Evolutionary conservation across 345 rosid genomes (phyloP).

Genomic region (Passiflora organensis): DNA sequence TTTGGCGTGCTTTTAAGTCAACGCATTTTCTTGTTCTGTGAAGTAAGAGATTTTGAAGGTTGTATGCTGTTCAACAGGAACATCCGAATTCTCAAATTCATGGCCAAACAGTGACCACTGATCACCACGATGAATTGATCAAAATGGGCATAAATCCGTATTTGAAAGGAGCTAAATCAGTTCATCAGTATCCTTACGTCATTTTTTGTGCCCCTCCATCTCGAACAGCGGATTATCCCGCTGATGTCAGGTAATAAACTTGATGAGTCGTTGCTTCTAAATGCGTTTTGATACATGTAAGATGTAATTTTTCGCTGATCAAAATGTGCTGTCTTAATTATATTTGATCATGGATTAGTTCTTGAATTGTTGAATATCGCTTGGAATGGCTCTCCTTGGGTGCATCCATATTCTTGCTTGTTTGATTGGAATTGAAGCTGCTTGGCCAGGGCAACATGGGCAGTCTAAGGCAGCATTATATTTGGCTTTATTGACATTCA

Average conservation of each 20-base stretch:
- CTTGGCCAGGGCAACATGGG: too few relatives aligned
- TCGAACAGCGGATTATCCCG: slow-evolving; percentile 64
- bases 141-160: slow-evolving; percentile 71
- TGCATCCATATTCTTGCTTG: too few relatives aligned
- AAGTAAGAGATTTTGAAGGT: slow-evolving; percentile 17
- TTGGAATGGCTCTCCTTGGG: too few relatives aligned
- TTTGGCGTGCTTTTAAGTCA: background rate
- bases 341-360: too few relatives aligned
- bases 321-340: too few relatives aligned
- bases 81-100: slow-evolving; percentile 64
- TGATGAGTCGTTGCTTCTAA: too few relatives aligned
- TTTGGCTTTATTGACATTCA: too few relatives aligned
- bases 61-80: slow-evolving; percentile 41
- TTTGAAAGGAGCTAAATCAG: slow-evolving; percentile 41
- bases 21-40: background rate
- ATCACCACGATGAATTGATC: slow-evolving; percentile 77
- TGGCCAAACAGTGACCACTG: slow-evolving; percentile 75
- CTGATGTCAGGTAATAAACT: slow-evolving; percentile 66
- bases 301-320: too few relatives aligned
- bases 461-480: too few relatives aligned
- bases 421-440: too few relatives aligned
- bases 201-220: slow-evolving; percentile 97
- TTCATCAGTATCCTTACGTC: slow-evolving; percentile 56
- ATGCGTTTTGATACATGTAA: too few relatives aligned
- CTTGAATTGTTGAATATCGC: too few relatives aligned